These are phyloP conservation scores for Pleurotus citrinopileatus DNA, from an alignment of 768 basidiomycete species.

Conservation along the genomic window DNA sequence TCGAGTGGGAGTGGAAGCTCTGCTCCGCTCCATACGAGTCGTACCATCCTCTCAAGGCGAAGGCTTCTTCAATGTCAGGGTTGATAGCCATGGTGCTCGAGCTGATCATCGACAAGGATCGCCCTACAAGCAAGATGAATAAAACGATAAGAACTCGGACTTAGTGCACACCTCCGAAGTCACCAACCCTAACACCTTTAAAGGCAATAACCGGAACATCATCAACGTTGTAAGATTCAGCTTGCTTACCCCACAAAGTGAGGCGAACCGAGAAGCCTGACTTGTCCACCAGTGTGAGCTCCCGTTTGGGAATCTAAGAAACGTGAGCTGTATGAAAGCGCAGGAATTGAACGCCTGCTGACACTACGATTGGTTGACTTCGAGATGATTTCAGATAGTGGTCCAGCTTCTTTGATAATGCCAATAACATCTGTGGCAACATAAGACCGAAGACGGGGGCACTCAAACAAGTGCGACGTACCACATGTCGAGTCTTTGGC, in stretches of 20 bases:
- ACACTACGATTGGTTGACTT: conserved; percentile 72
- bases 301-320: conserved; percentile 79
- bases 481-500: conserved; percentile 84
- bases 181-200: conserved; percentile 91
- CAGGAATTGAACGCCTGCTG: conserved; percentile 15
- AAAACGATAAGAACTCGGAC: not conserved
- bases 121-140: conserved; percentile 43
- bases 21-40: conserved; percentile 63
- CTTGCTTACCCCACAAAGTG: conserved; percentile 96
- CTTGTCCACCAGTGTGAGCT: conserved; percentile 84
- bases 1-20: conserved; percentile 73
- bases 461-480: conserved; percentile 28
- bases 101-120: conserved; percentile 81
- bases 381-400: conserved; percentile 68
- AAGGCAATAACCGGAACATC: conserved; percentile 80
- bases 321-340: not conserved
- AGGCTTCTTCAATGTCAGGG: conserved; percentile 91
- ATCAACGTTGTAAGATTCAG: conserved; percentile 68
- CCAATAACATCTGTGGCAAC: conserved; percentile 68
- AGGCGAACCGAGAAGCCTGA: conserved; percentile 75
- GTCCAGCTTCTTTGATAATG: conserved; percentile 75
- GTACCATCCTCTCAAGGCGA: conserved; percentile 89
- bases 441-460: conserved; percentile 6
- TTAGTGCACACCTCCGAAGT: conserved; percentile 67
- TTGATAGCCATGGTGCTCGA: conserved; percentile 80